Conservation (phyloP, 768 basidiomycete genomes). For the Amanita exitialis region DNA sequence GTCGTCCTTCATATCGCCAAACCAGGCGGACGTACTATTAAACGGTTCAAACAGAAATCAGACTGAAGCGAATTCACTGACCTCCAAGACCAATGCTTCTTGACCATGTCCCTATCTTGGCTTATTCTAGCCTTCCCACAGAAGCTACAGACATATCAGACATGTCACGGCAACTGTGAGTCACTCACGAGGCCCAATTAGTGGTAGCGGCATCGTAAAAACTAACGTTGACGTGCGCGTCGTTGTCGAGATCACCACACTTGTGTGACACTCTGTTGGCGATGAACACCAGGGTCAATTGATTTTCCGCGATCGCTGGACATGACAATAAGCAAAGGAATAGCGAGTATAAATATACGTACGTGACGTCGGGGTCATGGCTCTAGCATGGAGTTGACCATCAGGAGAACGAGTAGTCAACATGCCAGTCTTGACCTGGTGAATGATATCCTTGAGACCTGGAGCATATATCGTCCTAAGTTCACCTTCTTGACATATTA, state of each 20-base stretch:
- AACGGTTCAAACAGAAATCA: background rate
- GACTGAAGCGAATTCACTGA: slow-evolving; percentile 15
- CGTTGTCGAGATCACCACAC: slow-evolving; percentile 67
- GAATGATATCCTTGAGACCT: slow-evolving; percentile 60
- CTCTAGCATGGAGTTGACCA: slow-evolving; percentile 69
- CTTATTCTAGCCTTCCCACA: slow-evolving; percentile 62
- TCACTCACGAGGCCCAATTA: slow-evolving; percentile 57
- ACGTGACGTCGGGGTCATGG: slow-evolving; percentile 72
- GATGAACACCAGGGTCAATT: slow-evolving; percentile 55
- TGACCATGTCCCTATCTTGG: slow-evolving; percentile 52
- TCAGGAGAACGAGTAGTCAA: slow-evolving; percentile 60
- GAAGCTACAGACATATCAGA: slow-evolving; percentile 29
- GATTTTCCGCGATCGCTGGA: slow-evolving; percentile 14
- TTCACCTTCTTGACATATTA: background rate
- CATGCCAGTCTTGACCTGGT: slow-evolving; percentile 61
- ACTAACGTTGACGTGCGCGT: slow-evolving; percentile 71
- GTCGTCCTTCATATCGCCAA: slow-evolving; percentile 80
- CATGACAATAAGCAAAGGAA: background rate
- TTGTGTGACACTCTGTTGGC: slow-evolving; percentile 69
- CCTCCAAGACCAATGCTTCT: slow-evolving; percentile 54
- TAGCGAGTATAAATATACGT: slow-evolving; percentile 13
- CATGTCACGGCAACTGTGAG: background rate
- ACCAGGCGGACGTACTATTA: slow-evolving; percentile 60
- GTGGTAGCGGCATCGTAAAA: slow-evolving; percentile 64
- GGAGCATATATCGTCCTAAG: slow-evolving; percentile 12